These are phyloP conservation scores for Babesia bigemina DNA, from an alignment of 169 alveolate species.

Conservation along the genomic window DNA sequence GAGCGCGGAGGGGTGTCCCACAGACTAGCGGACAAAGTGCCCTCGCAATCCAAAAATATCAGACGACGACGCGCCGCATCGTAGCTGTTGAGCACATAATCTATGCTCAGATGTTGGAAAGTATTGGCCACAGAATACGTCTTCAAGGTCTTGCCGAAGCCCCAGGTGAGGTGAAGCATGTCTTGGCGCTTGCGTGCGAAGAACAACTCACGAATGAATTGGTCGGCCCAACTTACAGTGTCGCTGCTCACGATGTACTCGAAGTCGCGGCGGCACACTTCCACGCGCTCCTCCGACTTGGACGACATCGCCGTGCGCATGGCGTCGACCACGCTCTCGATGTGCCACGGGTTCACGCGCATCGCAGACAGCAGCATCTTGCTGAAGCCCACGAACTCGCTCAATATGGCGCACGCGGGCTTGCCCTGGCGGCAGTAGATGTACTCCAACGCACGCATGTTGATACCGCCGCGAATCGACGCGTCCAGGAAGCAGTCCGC, in stretches of 20 bases:
- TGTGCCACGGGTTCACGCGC: constrained; percentile 82
- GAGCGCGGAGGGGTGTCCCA: constrained; percentile 47
- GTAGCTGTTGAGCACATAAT: constrained; percentile 31
- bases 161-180: constrained; percentile 71
- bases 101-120: constrained; percentile 46
- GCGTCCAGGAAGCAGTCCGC: constrained; percentile 83
- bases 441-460: constrained; percentile 78
- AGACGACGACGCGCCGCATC: constrained; percentile 35
- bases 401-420: constrained; percentile 69
- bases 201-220: constrained; percentile 72
- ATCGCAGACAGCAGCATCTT: constrained; percentile 75
- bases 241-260: constrained; percentile 53
- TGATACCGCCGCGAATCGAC: constrained; percentile 81
- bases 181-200: constrained; percentile 77
- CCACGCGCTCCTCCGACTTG: constrained; percentile 27
- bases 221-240: constrained; percentile 66
- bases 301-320: constrained; percentile 69
- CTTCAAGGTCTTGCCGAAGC: constrained; percentile 69
- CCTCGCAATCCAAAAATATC: constrained; percentile 65
- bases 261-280: constrained; percentile 51
- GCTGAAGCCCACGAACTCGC: constrained; percentile 82
- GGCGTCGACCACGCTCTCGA: constrained; percentile 75
- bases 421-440: constrained; percentile 61
- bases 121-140: constrained; percentile 45
- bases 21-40: constrained; percentile 47